These are phyloP conservation scores for Dimargaris verticillata DNA, from an alignment of 192 early-diverging fungal genomes.

Conservation along the genomic window DNA sequence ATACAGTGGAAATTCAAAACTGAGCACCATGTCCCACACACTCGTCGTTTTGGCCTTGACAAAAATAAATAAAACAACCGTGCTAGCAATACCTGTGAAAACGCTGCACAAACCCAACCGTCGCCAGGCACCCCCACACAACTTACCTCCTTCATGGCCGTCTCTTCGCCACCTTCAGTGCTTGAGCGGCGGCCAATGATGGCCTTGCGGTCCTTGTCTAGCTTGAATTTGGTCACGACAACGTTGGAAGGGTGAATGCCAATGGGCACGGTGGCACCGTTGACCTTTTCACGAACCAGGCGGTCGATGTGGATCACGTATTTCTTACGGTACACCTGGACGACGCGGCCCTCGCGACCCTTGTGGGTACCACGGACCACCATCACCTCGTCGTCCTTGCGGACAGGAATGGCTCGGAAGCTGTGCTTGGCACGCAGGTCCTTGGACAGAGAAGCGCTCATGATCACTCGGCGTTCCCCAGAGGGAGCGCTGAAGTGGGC, in stretches of 20 bases:
- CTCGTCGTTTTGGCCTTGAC: too few relatives aligned
- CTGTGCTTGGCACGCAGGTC: slow-evolving; percentile 94
- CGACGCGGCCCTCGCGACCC: slow-evolving; percentile 94
- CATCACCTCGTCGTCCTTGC: slow-evolving; percentile 93
- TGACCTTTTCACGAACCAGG: slow-evolving; percentile 91
- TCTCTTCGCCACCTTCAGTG: slow-evolving; percentile 39
- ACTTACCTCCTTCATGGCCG: slow-evolving; percentile 18
- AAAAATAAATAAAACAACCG: too few relatives aligned
- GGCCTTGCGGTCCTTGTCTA: slow-evolving; percentile 90
- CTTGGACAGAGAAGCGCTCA: slow-evolving; percentile 94
- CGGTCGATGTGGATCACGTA: slow-evolving; percentile 99
- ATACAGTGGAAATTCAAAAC: too few relatives aligned
- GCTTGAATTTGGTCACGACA: slow-evolving; percentile 82
- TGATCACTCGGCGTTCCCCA: slow-evolving; percentile 83
- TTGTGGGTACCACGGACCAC: slow-evolving; percentile 91
- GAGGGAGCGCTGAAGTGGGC: slow-evolving; percentile 98
- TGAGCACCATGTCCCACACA: too few relatives aligned
- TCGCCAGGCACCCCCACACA: not conserved
- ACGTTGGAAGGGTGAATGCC: slow-evolving; percentile 99
- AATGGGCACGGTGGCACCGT: slow-evolving; percentile 80
- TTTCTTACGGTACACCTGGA: slow-evolving; percentile 95
- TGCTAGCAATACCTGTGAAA: too few relatives aligned
- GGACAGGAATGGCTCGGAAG: slow-evolving; percentile 91
- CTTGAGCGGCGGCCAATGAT: slow-evolving; percentile 51
- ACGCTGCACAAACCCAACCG: not conserved